Percentiles rank a stretch among this genome's conserved stretches.
Evolutionary conservation across 2,329 filamentous ascomycete species (phyloP).

Genomic region (Aspergillus latus): DNA sequence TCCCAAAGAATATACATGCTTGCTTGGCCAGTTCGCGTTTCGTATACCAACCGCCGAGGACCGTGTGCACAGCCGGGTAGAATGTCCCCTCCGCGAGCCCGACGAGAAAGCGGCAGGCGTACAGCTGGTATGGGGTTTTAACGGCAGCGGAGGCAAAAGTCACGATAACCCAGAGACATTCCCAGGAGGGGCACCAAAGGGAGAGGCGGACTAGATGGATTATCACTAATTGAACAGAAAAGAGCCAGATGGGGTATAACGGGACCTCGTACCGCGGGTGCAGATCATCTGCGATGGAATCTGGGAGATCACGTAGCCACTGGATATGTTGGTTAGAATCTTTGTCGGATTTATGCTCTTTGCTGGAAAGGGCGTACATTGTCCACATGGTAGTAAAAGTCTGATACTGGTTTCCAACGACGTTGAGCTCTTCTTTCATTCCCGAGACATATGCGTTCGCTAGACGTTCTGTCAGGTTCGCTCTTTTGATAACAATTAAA

Average conservation of each 20-base stretch:
- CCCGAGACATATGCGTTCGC: slow-evolving; percentile 7
- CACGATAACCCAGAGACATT: slow-evolving; percentile 1
- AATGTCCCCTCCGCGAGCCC: slow-evolving; percentile 6
- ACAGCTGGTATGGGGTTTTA: slow-evolving; percentile 3
- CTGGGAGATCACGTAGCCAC: background rate
- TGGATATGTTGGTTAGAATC: background rate
- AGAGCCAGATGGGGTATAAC: background rate
- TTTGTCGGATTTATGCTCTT: background rate
- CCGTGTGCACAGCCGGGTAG: slow-evolving; percentile 3
- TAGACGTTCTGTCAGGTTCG: background rate
- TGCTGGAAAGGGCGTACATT: background rate
- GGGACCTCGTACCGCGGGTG: background rate
- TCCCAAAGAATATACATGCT: slow-evolving; percentile 2
- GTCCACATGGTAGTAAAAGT: slow-evolving; percentile 8
- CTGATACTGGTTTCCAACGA: slow-evolving; percentile 2
- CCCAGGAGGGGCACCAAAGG: slow-evolving; percentile 4
- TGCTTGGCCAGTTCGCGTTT: slow-evolving; percentile 4
- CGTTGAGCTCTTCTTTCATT: slow-evolving; percentile 8
- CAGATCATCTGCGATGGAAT: slow-evolving; percentile 7
- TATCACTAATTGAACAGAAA: background rate
- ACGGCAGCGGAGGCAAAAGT: background rate
- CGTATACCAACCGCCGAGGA: background rate
- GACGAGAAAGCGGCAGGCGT: slow-evolving; percentile 4
- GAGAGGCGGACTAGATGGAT: background rate
- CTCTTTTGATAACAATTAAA: too few species aligned